A percentile compares a stretch with the other conserved stretches of the same genome.
Evolutionary conservation across 1,139 yeast species (phyloP).

Genomic region (Blastobotrys proliferans): DNA sequence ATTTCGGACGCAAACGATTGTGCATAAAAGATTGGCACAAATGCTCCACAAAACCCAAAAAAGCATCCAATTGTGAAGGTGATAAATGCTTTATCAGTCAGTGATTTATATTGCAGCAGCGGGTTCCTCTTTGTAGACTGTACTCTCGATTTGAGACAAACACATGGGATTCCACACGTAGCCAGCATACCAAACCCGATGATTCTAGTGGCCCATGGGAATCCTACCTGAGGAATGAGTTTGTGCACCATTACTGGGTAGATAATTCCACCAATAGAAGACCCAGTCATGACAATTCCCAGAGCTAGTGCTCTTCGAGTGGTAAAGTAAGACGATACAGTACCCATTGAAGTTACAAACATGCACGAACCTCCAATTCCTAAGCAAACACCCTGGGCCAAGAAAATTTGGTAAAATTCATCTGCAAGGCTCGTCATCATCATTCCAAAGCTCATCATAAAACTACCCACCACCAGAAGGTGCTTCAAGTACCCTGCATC

Average conservation of each 20-base stretch:
- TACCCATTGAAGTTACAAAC: conserved; percentile 39
- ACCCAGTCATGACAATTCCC: conserved; percentile 55
- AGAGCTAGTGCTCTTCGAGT: conserved; percentile 50
- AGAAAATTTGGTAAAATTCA: conserved; percentile 29
- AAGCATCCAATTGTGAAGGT: conserved; percentile 28
- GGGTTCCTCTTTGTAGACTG: conserved; percentile 31
- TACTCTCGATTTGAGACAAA: conserved; percentile 25
- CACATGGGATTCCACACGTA: conserved; percentile 22
- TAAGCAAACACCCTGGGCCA: conserved; percentile 48
- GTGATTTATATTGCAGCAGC: conserved; percentile 27
- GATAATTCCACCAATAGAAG: conserved; percentile 44
- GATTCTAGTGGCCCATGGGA: conserved; percentile 34
- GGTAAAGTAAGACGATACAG: conserved; percentile 47
- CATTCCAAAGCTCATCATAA: conserved; percentile 43
- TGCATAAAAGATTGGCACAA: conserved; percentile 35
- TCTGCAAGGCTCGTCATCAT: conserved; percentile 50
- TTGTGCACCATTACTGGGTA: conserved; percentile 32
- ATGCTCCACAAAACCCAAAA: conserved; percentile 33
- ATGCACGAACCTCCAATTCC: conserved; percentile 46
- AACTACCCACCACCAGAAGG: conserved; percentile 44
- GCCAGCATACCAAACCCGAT: conserved; percentile 30
- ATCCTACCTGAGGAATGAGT: conserved; percentile 32
- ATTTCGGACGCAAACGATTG: conserved; percentile 29
- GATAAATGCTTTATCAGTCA: conserved; percentile 31
- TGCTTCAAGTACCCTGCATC: conserved; percentile 38